A percentile compares a stretch with the other conserved stretches of the same genome.
phyloP scores from a whole-genome alignment of 495 filamentous ascomycete genomes.

The Hyaloscypha finlandica region DNA sequence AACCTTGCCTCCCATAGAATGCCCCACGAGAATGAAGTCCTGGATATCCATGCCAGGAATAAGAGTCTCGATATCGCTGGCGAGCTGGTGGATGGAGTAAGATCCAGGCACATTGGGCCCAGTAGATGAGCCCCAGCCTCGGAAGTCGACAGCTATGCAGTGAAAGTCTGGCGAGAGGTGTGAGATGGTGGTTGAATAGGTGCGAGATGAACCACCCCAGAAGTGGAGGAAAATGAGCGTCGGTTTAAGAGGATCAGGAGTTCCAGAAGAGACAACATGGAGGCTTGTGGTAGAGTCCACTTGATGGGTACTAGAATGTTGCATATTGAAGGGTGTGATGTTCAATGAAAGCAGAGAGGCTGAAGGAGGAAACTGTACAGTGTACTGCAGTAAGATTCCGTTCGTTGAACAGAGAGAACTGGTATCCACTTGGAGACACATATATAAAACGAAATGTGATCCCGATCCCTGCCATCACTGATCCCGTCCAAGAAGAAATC shows the following conservation, averaged over 20 bases:
- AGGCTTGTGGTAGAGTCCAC: not conserved
- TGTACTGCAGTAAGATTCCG: not conserved
- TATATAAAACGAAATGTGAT: not conserved
- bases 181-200: constrained; percentile 39
- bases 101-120: constrained; percentile 29
- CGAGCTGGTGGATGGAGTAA: constrained; percentile 36
- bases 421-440: not conserved
- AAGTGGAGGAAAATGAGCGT: constrained; percentile 45
- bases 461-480: not conserved
- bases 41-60: constrained; percentile 30
- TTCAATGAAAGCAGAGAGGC: not conserved
- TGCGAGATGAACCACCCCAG: constrained; percentile 46
- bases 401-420: not conserved
- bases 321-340: not conserved
- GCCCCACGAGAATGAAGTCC: constrained; percentile 39
- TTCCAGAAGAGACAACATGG: not conserved
- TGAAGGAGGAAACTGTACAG: not conserved
- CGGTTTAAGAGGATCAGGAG: not conserved
- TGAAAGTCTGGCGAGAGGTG: constrained; percentile 30
- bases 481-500: not conserved
- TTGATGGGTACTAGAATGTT: not conserved
- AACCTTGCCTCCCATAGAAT: constrained; percentile 50
- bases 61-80: constrained; percentile 36
- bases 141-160: constrained; percentile 39
- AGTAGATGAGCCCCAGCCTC: constrained; percentile 45